Evolutionary conservation across 768 basidiomycete species (phyloP), one percentile per base, ranked within the genome.

Genomic region (Tylopilus plumbeoviolaceoides): DNA sequence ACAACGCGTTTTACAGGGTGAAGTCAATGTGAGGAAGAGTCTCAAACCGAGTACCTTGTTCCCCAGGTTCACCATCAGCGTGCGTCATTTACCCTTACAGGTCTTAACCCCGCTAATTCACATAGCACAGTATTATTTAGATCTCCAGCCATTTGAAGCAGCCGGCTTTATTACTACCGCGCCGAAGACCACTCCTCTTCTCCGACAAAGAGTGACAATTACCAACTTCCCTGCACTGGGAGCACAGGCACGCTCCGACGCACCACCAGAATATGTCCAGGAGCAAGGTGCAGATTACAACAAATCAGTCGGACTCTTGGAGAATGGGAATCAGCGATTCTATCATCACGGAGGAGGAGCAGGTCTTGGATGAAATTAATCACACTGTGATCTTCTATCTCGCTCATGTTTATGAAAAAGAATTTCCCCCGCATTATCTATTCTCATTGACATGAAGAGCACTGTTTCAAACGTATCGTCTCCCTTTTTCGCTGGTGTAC

Each of bases 391-490:
- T 11, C 23, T 23, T 5, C 5, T 23, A 23, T 23, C 23, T 23
- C 23, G 23, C 7, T 30, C 10, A 30, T 30, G 8, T 30, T 30
- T 30, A 28, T 14, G 20, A 14, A 46, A n/a, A n/a, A n/a, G n/a
- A n/a, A n/a, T n/a, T 53, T 45, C 48, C 3, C 12, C 33, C 14
- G 33, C 14, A 15, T 33, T 15, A 18, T 56, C 65, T 54, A 51
- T 38, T 31, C 38, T 44, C 18, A 30, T 30, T 48, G 33, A 14
- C 75, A 76, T 75, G 47, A 78, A 60, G 30, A 91, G 67, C 21
- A 90, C 60, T n/a, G 72, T 76, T 64, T 91, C 87, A 52, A 90
- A 90, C 7, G 80, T 81, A 47, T 87, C 85, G 56, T 91, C 86
- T 14, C 72, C 70, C 61, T 85, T 87, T 25, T 67, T 67, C 4